These are phyloP conservation scores for Penicillium crustosum DNA, from an alignment of 2,329 filamentous ascomycete species.

Conservation along the genomic window DNA sequence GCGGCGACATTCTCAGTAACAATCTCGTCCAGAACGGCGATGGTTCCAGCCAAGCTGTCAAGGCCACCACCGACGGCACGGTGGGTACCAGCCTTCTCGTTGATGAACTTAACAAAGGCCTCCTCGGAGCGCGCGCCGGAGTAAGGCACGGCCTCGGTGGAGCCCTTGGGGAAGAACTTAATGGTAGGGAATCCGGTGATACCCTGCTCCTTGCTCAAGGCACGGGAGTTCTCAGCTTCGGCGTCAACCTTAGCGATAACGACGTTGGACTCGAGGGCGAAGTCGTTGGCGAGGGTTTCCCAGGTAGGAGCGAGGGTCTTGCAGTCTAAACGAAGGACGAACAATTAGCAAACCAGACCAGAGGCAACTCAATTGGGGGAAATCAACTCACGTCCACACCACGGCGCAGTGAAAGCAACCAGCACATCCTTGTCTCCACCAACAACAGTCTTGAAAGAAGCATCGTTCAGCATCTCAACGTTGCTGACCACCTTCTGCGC, in stretches of 20 bases:
- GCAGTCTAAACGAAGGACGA: conserved; percentile 67
- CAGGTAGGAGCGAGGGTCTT: conserved; percentile 87
- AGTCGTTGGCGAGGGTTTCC: conserved; percentile 83
- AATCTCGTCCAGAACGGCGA: conserved; percentile 73
- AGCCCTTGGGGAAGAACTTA: conserved; percentile 92
- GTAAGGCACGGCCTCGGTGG: conserved; percentile 70
- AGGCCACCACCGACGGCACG: conserved; percentile 78
- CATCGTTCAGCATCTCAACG: conserved; percentile 77
- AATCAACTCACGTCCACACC: conserved; percentile 88
- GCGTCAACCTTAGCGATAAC: conserved; percentile 94
- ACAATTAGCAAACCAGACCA: conserved; percentile 7
- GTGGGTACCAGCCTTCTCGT: conserved; percentile 85
- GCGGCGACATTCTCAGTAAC: conserved; percentile 67
- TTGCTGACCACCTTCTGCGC: conserved; percentile 63
- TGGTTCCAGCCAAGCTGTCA: conserved; percentile 74
- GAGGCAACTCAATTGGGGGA: neutral
- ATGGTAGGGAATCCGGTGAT: conserved; percentile 92
- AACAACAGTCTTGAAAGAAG: conserved; percentile 72
- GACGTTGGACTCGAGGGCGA: conserved; percentile 72
- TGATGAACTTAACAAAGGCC: conserved; percentile 77
- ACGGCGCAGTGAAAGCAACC: conserved; percentile 95
- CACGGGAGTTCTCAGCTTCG: conserved; percentile 82
- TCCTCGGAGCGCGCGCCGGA: conserved; percentile 72
- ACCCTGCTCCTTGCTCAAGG: conserved; percentile 70
- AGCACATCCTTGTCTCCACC: conserved; percentile 85